Conservation (phyloP, 305 asterid genomes). For the Plantago lanceolata region DNA sequence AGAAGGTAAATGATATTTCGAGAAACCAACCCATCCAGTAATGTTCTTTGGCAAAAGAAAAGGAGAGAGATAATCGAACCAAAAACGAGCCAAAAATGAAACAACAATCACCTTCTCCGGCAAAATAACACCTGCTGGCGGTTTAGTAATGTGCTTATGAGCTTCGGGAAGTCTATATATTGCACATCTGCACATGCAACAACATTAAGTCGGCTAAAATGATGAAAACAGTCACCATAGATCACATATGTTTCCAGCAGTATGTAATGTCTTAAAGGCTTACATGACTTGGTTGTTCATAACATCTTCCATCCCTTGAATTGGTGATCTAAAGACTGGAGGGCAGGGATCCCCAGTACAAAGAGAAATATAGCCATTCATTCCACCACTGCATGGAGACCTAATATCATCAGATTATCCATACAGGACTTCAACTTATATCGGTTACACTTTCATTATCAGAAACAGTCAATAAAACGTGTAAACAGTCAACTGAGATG, state of each 20-base stretch:
- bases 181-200: slow-evolving; percentile 60
- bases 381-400: slow-evolving; percentile 85
- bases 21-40: too few species aligned
- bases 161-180: slow-evolving; percentile 82
- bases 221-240: neutral
- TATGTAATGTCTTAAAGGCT: slow-evolving; percentile 27
- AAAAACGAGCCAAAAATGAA: slow-evolving; percentile 4
- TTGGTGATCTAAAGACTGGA: slow-evolving; percentile 85
- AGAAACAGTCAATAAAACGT: slow-evolving; percentile 6
- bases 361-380: slow-evolving; percentile 92
- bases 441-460: slow-evolving; percentile 7
- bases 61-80: neutral
- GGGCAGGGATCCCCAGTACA: slow-evolving; percentile 96
- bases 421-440: slow-evolving; percentile 22
- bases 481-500: slow-evolving; percentile 13
- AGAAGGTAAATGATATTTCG: neutral
- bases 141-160: slow-evolving; percentile 78
- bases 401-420: slow-evolving; percentile 35
- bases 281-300: slow-evolving; percentile 95
- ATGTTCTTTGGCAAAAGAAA: neutral
- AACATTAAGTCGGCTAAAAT: neutral
- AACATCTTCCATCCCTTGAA: slow-evolving; percentile 78
- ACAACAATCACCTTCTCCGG: slow-evolving; percentile 61
- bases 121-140: slow-evolving; percentile 70
- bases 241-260: slow-evolving; percentile 4